A percentile compares a stretch with the other conserved stretches of the same genome.
These are phyloP conservation scores for Sarocladium brachiariae DNA, from an alignment of 2,329 filamentous ascomycete species.

Conservation along the genomic window DNA sequence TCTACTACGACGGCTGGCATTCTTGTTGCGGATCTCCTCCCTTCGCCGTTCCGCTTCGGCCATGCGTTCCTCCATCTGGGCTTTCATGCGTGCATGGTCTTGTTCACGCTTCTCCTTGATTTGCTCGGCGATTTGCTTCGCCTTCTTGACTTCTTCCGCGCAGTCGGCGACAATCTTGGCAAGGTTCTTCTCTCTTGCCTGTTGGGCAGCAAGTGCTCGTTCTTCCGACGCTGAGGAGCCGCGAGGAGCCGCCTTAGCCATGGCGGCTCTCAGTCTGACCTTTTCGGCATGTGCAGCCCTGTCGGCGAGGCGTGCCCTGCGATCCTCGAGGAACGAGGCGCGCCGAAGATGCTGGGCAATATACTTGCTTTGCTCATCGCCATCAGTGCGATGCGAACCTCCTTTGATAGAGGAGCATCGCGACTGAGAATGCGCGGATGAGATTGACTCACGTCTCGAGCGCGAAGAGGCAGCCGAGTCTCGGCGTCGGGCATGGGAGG, in stretches of 20 bases:
- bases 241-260: constrained; percentile 62
- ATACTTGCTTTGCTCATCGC: constrained; percentile 63
- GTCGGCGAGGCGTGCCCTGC: constrained; percentile 72
- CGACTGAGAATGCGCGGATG: constrained; percentile 57
- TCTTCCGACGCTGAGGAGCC: constrained; percentile 65
- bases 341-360: constrained; percentile 73
- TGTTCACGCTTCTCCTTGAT: constrained; percentile 76
- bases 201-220: constrained; percentile 67
- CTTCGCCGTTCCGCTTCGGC: constrained; percentile 70
- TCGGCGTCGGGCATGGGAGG: constrained; percentile 59
- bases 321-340: constrained; percentile 72
- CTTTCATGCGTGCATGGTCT: constrained; percentile 60
- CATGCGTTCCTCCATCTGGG: constrained; percentile 73
- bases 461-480: constrained; percentile 73
- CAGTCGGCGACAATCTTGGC: constrained; percentile 76
- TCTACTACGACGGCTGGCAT: constrained; percentile 43
- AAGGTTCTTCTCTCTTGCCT: constrained; percentile 72
- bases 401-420: constrained; percentile 56
- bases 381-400: constrained; percentile 41
- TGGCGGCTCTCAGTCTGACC: constrained; percentile 67
- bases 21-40: constrained; percentile 53
- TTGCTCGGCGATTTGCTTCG: constrained; percentile 74
- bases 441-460: constrained; percentile 62
- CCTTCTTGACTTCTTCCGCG: constrained; percentile 75
- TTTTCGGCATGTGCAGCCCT: constrained; percentile 78